Base-by-base conservation (phyloP, 1,284 basidiomycete genomes). In the Ganoderma meredithae region DNA sequence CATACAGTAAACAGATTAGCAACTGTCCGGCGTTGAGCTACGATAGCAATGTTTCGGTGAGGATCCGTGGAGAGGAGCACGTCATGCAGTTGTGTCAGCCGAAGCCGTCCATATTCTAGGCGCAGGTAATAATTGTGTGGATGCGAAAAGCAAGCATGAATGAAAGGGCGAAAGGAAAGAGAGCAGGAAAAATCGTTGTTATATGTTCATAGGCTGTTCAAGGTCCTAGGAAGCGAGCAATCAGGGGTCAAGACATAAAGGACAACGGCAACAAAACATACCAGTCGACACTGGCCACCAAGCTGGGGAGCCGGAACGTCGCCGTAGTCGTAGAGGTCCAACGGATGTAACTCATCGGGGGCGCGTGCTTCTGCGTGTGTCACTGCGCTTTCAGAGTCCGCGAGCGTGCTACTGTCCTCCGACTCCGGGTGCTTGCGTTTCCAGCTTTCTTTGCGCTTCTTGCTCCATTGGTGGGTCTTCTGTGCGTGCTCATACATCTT, bases 401-500 rank as follows among this genome's bases (percentile, higher is more conserved):
- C 39, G 25, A 49, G 31, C 10, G 53, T 33, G 66, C 27, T 41
- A 9, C 22, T 44, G 1, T 47, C n/a, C 25, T 22, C 44, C 9
- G 60, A 31, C n/a, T 47, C 44, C 8, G 41, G 43, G 27, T 68
- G 65, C 12, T 65, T 64, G 41, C 40, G 56, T 40, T 68, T 67
- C 65, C 62, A 70, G 61, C 59, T 67, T 6, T 68, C 56, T 47
- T 68, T 63, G 15, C 63, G 69, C 43, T 55, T 52, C 56, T 67
- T 59, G 56, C 67, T 66, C 64, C 60, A 72, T 4, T 40, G 25
- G 41, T 70, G 69, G 27, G 64, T 59, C 60, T 60, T 69, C 22
- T 68, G 69, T 25, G 67, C 66, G 8, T 72, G 69, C 0, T 68
- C 53, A 52, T 70, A 64, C 58, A 72, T 58, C 39, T 72, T 66